Evolutionary conservation across 2,329 filamentous ascomycete genomes (phyloP).

Genomic region (Ophiocordyceps unilateralis): DNA sequence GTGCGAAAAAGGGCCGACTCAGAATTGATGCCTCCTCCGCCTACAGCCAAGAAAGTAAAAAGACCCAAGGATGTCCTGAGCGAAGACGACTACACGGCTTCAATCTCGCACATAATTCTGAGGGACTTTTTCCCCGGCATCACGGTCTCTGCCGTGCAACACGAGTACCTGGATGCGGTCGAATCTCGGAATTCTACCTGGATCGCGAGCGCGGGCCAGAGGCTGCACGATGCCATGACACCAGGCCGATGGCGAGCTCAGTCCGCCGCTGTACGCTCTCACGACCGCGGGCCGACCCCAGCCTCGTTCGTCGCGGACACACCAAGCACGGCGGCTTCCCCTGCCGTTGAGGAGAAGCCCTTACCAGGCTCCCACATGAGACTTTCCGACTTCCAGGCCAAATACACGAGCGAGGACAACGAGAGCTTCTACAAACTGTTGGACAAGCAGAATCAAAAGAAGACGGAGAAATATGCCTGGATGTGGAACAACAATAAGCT

Average conservation of each 20-base stretch:
- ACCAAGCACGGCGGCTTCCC: conserved; percentile 38
- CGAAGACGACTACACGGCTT: conserved; percentile 84
- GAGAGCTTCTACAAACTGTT: conserved; percentile 88
- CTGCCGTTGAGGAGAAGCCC: conserved; percentile 20
- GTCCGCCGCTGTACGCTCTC: conserved; percentile 8
- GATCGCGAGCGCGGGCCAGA: conserved; percentile 66
- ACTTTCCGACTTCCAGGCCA: conserved; percentile 70
- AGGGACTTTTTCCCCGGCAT: conserved; percentile 94
- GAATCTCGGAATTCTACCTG: conserved; percentile 72
- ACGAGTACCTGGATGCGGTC: conserved; percentile 82
- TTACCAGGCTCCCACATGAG: conserved; percentile 61
- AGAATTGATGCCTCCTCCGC: conserved; percentile 72
- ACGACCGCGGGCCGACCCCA: conserved; percentile 36
- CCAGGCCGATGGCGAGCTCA: conserved; percentile 36
- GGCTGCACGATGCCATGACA: conserved; percentile 65
- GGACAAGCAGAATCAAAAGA: conserved; percentile 77
- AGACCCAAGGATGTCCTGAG: conserved; percentile 75
- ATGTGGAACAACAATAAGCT: conserved; percentile 81
- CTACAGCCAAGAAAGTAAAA: conserved; percentile 75
- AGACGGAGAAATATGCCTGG: conserved; percentile 73
- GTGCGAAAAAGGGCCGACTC: conserved; percentile 52
- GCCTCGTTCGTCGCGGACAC: conserved; percentile 56
- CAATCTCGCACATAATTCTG: conserved; percentile 83
- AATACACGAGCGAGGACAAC: conserved; percentile 95
- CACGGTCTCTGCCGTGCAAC: conserved; percentile 67